These are phyloP conservation scores for Cladophialophora immunda DNA, from an alignment of 2,329 filamentous ascomycete genomes.

Conservation along the genomic window DNA sequence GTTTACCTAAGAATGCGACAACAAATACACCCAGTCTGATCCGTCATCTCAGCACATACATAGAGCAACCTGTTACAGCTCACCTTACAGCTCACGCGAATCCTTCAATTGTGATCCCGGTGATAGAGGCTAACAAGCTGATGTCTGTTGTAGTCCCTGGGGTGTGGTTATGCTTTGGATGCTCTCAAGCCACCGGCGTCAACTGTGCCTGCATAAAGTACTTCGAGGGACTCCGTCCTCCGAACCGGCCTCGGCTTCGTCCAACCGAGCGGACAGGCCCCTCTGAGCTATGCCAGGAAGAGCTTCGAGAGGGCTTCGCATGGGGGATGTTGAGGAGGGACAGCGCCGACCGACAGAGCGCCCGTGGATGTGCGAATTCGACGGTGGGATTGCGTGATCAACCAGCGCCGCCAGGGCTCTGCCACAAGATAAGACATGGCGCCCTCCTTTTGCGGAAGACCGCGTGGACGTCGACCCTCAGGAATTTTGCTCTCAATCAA, in stretches of 20 bases:
- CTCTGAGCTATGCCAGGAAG: background rate
- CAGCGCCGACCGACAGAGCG: background rate
- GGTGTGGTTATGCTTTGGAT: background rate
- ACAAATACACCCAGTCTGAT: background rate
- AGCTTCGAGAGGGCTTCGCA: background rate
- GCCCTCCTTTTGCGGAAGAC: background rate
- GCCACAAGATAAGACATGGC: conserved; percentile 5
- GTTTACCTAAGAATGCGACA: background rate
- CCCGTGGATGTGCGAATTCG: conserved; percentile 4
- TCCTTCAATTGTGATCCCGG: background rate
- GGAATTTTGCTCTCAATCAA: background rate
- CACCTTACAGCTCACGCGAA: background rate
- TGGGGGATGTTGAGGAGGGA: background rate
- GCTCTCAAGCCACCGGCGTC: conserved; percentile 1
- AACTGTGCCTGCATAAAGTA: conserved; percentile 5
- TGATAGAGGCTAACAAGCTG: background rate
- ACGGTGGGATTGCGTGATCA: conserved; percentile 22
- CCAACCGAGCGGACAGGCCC: background rate
- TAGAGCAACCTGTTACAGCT: background rate
- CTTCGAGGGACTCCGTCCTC: background rate
- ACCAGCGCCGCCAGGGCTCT: background rate
- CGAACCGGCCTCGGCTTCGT: background rate
- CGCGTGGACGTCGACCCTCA: background rate
- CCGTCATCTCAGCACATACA: background rate
- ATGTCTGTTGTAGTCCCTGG: background rate